These are phyloP conservation scores for Brassica balearica DNA, from an alignment of 441 rosid genomes.

Conservation along the genomic window DNA sequence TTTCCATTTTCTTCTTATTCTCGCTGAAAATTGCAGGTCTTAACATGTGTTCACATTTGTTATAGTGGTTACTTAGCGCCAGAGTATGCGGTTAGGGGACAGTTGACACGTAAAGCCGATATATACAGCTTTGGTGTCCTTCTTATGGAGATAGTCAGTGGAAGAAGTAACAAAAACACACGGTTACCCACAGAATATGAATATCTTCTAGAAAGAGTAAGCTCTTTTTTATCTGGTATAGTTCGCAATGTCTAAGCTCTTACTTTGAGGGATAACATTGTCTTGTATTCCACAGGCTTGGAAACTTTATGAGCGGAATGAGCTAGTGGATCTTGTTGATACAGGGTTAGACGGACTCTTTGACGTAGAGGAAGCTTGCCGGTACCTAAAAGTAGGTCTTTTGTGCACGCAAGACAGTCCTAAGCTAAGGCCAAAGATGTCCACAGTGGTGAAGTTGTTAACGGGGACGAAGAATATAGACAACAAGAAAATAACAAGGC, in stretches of 20 bases:
- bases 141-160: conserved; percentile 82
- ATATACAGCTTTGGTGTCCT: conserved; percentile 95
- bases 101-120: conserved; percentile 88
- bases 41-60: conserved; percentile 30
- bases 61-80: conserved; percentile 96
- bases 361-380: conserved; percentile 84
- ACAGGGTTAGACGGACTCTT: conserved; percentile 63
- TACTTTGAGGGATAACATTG: conserved; percentile 23
- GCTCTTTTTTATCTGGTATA: conserved; percentile 16
- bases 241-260: neutral
- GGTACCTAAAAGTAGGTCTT: conserved; percentile 79
- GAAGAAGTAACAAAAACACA: conserved; percentile 85
- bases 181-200: conserved; percentile 77
- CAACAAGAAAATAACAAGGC: conserved; percentile 61
- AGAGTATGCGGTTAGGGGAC: conserved; percentile 97
- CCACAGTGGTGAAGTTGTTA: conserved; percentile 76
- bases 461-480: conserved; percentile 56
- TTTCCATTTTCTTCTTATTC: neutral
- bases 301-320: conserved; percentile 71
- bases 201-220: conserved; percentile 87
- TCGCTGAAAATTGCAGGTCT: neutral
- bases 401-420: conserved; percentile 94
- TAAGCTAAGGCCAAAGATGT: conserved; percentile 86
- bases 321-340: conserved; percentile 75
- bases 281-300: conserved; percentile 69